phyloP scores from a whole-genome alignment of 1,139 yeast genomes.

The Tardiomyces depauwii region DNA sequence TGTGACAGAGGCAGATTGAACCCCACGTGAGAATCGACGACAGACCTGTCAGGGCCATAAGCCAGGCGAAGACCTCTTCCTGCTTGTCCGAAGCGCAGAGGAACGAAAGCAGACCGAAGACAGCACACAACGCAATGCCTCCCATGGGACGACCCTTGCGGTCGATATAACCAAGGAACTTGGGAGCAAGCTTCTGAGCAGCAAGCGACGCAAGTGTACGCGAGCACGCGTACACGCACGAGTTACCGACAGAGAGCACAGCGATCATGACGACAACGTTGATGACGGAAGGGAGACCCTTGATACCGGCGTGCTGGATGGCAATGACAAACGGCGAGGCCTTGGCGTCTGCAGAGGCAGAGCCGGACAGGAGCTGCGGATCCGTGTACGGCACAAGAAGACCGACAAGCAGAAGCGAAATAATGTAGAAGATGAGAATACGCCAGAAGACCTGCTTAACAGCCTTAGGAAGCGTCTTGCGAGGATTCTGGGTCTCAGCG shows the following conservation, averaged over 20 bases:
- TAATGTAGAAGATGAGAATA: constrained; percentile 48
- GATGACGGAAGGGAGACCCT: constrained; percentile 54
- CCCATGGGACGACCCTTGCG: constrained; percentile 59
- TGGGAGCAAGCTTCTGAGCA: constrained; percentile 69
- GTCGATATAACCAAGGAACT: constrained; percentile 57
- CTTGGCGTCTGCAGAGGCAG: constrained; percentile 36
- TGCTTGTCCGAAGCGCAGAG: constrained; percentile 57
- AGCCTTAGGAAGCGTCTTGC: constrained; percentile 52
- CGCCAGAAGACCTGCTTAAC: constrained; percentile 63
- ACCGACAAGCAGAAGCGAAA: constrained; percentile 48
- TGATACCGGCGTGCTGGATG: constrained; percentile 42
- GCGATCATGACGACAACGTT: constrained; percentile 61
- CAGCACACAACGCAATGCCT: constrained; percentile 46
- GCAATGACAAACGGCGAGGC: constrained; percentile 70
- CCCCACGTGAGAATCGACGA: constrained; percentile 78
- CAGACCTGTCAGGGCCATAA: constrained; percentile 69
- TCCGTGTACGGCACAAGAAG: constrained; percentile 54
- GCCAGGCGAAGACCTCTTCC: constrained; percentile 62
- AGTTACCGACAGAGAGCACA: constrained; percentile 59
- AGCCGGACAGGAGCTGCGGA: constrained; percentile 31
- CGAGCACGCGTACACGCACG: constrained; percentile 64
- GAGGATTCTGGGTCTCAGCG: constrained; percentile 68
- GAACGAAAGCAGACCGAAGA: constrained; percentile 55
- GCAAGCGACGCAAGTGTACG: constrained; percentile 73
- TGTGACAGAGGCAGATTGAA: constrained; percentile 60